Evolutionary conservation across 116 monocot genomes (phyloP), one percentile per base, ranked within the genome.

Genomic region (Cymodocea nodosa): DNA sequence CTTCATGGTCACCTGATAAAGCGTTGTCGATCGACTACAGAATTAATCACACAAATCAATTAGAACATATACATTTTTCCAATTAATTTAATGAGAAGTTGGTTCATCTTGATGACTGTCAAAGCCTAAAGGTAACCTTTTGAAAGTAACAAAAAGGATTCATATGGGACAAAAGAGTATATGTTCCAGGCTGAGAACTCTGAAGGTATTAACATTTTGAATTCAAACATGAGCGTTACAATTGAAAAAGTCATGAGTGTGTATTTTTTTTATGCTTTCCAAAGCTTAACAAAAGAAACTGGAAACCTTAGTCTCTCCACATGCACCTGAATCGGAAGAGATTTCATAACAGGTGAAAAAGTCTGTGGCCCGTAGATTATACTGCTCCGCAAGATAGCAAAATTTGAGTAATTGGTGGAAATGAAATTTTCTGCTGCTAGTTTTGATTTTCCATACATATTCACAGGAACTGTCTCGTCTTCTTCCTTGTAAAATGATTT

Each of bases 401-500:
- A 95, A 58, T 90, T 95, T 63, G 84, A 56, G 56, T 60, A 85
- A 17, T 79, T 83, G 36, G 73, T 48, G 54, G 59, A 72, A 50
- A 95, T 81, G 72, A 81, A 81, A 25, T 87, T 23, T 79, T 90
- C 95, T 57, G 90, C 87, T 63, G 83, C 83, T 19, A 90, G 73
- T 84, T 95, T 95, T 57, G 95, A 87, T 73, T 83, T 90, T 23
- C 95, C 95, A 74, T 95, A 95, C 78, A 83, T 83, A 67, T 95
- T 95, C 23, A 95, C 87, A 65, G 95, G 95, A 65, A 70, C 25
- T 11, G 83, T 72, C 56, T 83, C 87, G 70, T 95, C 95, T 15
- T 83, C 90, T 77, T 95, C 95, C 76, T 85, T 90, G 81, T 95
- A 95, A 76, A 87, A 95, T 75, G 90, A 90, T 76, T 87, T 87